Percentiles rank a stretch among this genome's conserved stretches.
These are phyloP conservation scores for Diaporthe ilicicola DNA, from an alignment of 2,329 filamentous ascomycete genomes.

Conservation along the genomic window DNA sequence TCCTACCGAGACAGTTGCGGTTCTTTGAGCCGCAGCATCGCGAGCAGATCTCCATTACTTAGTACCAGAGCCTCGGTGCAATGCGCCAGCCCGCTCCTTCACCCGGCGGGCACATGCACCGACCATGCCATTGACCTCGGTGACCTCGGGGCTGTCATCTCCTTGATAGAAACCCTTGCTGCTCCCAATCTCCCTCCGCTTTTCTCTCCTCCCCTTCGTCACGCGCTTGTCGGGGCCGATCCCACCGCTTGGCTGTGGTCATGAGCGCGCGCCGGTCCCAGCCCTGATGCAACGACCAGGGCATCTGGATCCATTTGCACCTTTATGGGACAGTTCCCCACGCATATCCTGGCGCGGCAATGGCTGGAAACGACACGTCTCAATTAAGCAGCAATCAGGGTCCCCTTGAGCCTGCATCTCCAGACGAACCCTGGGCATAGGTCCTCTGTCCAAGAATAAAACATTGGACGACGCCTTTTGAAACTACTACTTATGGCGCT, in stretches of 20 bases:
- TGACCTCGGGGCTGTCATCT: not conserved
- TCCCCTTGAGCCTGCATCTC: not conserved
- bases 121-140: not conserved
- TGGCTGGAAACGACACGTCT: not conserved
- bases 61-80: not conserved
- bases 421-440: not conserved
- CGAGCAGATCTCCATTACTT: not conserved
- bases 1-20: not conserved
- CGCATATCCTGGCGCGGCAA: not conserved
- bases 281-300: not conserved
- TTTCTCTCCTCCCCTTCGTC: not conserved
- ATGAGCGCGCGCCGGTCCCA: constrained; percentile 11
- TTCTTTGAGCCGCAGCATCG: not conserved
- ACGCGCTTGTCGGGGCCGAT: constrained; percentile 1
- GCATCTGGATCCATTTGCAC: not conserved
- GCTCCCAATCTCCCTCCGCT: not conserved
- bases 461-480: not conserved
- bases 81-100: not conserved
- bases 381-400: not conserved
- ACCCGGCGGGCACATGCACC: not conserved
- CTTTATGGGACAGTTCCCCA: not conserved
- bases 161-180: not conserved
- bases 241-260: not conserved
- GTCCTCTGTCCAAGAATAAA: not conserved
- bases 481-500: not conserved